Evolutionary conservation across 2,329 filamentous ascomycete genomes (phyloP), one percentile per base, ranked within the genome.

Genomic region (Penicillium brasilianum): DNA sequence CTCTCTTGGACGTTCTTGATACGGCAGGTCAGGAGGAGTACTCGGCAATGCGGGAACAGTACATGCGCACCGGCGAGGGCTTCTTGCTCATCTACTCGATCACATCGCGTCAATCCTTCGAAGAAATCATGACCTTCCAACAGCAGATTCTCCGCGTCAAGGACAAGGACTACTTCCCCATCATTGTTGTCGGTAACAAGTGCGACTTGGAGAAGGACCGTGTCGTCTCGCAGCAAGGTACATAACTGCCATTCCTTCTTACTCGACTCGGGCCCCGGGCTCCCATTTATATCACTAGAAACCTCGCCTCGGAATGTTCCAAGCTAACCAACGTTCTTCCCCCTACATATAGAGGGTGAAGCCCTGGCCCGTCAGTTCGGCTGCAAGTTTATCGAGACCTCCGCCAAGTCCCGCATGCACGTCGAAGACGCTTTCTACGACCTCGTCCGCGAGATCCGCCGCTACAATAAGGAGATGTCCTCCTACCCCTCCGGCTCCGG

Each of bases 151-250:
- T 99, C 71, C 85, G 95, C 71, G 95, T 99, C 73, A 99, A 99
- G 86, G 95, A 98, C 84, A 98, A 97, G 87, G 95, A 99, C 82
- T 97, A 97, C 80, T 99, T 99, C 84, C 95, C 95, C 71, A 98
- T 99, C 84, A 97, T 98, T 60, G 91, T 99, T 49, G 95, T 98
- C 44, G 95, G 93, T 72, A 99, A 99, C 87, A 99, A 99, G 86
- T 97, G 94, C 82, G 95, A 99, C 92, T 83, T 99, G 78, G 94
- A 97, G 75, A 84, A 85, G 71, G 94, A 99, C 81, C 88, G 95
- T 75, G 91, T 94, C 73, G 95, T 99, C 62, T 90, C 92, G 67
- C 89, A 90, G 82, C 89, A 96, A 87, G 94, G 94, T 97, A 85
- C 66, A 88, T 81, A 22, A 13, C 20, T 57, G 6, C 13, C 10